Evolutionary conservation across 495 filamentous ascomycete genomes (phyloP).

Genomic region (Pseudoneurospora amorphoporcata): DNA sequence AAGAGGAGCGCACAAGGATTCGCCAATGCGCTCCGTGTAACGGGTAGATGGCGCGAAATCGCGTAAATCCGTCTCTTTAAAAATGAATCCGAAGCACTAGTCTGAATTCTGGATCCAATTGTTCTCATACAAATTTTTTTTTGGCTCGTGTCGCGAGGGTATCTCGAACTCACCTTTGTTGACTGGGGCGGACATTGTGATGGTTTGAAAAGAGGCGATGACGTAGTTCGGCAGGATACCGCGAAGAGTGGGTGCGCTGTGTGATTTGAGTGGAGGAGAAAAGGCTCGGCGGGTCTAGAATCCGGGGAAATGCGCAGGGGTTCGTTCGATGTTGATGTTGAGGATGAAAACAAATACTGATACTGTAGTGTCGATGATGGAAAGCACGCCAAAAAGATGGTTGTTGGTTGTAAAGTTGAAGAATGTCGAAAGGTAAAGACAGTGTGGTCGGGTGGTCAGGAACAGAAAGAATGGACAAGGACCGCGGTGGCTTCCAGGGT

Average conservation of each 20-base stretch:
- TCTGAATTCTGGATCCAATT: not conserved
- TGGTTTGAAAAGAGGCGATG: not conserved
- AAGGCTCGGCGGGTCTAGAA: not conserved
- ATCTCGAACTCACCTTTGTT: conserved; percentile 29
- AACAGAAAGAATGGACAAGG: not conserved
- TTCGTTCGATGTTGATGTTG: not conserved
- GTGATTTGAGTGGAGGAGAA: not conserved
- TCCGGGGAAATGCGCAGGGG: not conserved
- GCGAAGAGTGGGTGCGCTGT: not conserved
- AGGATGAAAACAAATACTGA: not conserved
- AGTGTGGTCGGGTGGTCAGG: not conserved
- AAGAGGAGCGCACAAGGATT: not conserved
- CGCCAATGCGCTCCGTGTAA: not conserved
- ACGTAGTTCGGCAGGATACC: not conserved
- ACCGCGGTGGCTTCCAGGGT: not conserved
- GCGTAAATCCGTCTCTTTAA: not conserved
- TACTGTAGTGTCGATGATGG: not conserved
- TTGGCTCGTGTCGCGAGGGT: not conserved
- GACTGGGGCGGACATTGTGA: conserved; percentile 26
- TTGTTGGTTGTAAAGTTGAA: not conserved
- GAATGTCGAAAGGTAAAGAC: not conserved
- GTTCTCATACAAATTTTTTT: not conserved
- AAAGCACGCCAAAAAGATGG: not conserved
- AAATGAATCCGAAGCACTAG: not conserved
- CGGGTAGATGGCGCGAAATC: not conserved